phyloP scores from a whole-genome alignment of 2,329 filamentous ascomycete genomes.

The Fusarium incarnatum region DNA sequence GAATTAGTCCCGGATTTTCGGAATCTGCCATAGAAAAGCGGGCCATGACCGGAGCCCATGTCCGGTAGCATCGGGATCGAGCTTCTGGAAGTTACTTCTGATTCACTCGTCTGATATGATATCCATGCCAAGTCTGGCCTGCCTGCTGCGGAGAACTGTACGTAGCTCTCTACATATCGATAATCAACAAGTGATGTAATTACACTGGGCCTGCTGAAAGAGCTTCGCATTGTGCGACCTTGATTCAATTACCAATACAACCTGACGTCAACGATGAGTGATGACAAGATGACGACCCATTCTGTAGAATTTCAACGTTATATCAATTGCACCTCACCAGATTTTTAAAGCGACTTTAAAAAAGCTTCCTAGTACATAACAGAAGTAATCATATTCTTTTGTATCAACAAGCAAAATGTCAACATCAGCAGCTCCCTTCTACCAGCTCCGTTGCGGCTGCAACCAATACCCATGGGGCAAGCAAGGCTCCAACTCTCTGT shows the following conservation, averaged over 20 bases:
- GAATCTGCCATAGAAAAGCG: conserved; percentile 2
- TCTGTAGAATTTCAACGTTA: background rate
- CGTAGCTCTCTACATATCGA: background rate
- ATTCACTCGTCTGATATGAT: background rate
- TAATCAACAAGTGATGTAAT: conserved; percentile 30
- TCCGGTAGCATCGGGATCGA: conserved; percentile 32
- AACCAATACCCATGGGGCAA: conserved; percentile 79
- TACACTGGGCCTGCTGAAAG: conserved; percentile 23
- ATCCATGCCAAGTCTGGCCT: conserved; percentile 13
- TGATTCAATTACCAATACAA: conserved; percentile 13
- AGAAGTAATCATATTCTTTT: background rate
- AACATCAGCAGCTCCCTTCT: conserved; percentile 49
- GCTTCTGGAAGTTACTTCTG: background rate
- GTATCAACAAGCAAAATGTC: conserved; percentile 23
- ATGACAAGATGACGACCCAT: conserved; percentile 39
- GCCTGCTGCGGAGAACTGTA: conserved; percentile 2
- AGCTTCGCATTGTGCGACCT: background rate
- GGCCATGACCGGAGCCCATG: conserved; percentile 6
- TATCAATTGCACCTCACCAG: background rate
- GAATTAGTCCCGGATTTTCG: conserved; percentile 6
- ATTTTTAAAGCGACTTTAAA: background rate
- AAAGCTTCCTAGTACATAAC: background rate
- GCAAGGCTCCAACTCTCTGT: conserved; percentile 72
- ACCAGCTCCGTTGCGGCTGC: conserved; percentile 60
- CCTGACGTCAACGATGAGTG: conserved; percentile 43